Conservation (phyloP, 495 filamentous ascomycete species). For the Cercophora sp. region DNA sequence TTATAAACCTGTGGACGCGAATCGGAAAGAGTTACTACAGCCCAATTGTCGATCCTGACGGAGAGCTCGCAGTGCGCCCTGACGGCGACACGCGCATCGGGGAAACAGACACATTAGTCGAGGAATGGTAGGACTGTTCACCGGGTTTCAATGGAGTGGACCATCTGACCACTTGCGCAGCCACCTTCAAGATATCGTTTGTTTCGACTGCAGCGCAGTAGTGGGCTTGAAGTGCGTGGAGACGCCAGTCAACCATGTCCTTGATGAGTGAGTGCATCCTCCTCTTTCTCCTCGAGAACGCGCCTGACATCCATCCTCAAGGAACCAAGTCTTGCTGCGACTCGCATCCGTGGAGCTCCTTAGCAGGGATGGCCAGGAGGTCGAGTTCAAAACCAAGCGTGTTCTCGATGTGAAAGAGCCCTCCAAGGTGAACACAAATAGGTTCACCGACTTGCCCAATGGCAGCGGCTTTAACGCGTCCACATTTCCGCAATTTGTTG, state of each 20-base stretch:
- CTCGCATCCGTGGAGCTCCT: slow-evolving; percentile 17
- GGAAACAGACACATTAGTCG: slow-evolving; percentile 29
- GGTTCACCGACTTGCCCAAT: background rate
- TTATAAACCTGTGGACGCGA: slow-evolving; percentile 41
- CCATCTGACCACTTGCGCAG: slow-evolving; percentile 10
- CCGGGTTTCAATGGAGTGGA: background rate
- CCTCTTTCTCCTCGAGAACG: background rate
- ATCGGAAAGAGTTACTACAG: slow-evolving; percentile 42
- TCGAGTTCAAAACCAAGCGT: slow-evolving; percentile 27
- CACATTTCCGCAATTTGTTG: background rate
- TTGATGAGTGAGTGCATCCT: slow-evolving; percentile 24
- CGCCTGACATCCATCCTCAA: slow-evolving; percentile 12
- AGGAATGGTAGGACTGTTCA: slow-evolving; percentile 27
- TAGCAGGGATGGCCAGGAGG: slow-evolving; percentile 8
- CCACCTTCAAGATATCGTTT: slow-evolving; percentile 30
- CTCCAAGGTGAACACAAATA: background rate
- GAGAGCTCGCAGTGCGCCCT: slow-evolving; percentile 13
- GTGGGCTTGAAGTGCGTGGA: slow-evolving; percentile 31
- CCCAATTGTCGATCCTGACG: slow-evolving; percentile 28
- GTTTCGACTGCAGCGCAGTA: slow-evolving; percentile 20
- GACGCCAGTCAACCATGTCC: slow-evolving; percentile 32
- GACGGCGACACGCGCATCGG: slow-evolving; percentile 22
- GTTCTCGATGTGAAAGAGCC: slow-evolving; percentile 24
- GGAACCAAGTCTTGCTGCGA: slow-evolving; percentile 25
- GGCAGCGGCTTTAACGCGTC: background rate